Conservation (phyloP, 768 basidiomycete genomes). For the Russula griseocarnosa region DNA sequence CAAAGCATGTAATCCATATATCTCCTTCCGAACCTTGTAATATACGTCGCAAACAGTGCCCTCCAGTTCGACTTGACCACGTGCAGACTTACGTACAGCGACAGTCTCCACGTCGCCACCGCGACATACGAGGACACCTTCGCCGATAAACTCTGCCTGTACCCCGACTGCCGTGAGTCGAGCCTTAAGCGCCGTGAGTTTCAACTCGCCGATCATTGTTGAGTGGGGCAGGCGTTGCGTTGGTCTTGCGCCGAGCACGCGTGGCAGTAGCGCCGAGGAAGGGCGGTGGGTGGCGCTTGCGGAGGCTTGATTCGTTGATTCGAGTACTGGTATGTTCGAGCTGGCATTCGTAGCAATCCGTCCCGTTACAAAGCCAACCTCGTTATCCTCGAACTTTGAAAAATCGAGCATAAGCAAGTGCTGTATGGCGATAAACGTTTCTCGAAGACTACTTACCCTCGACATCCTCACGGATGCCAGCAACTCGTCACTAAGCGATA, state of each 20-base stretch:
- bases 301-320: slow-evolving; percentile 45
- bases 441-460: slow-evolving; percentile 54
- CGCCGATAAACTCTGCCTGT: slow-evolving; percentile 92
- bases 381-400: slow-evolving; percentile 91
- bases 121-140: slow-evolving; percentile 91
- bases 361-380: slow-evolving; percentile 89
- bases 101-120: slow-evolving; percentile 66
- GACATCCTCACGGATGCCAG: slow-evolving; percentile 80
- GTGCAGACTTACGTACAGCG: slow-evolving; percentile 81
- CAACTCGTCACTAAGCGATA: slow-evolving; percentile 88
- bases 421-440: slow-evolving; percentile 3
- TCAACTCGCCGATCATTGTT: slow-evolving; percentile 96
- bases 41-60: slow-evolving; percentile 86
- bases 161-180: slow-evolving; percentile 70
- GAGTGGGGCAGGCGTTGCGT: slow-evolving; percentile 72
- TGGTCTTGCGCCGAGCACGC: slow-evolving; percentile 61
- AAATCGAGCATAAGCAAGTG: slow-evolving; percentile 8
- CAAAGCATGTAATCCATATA: slow-evolving; percentile 87
- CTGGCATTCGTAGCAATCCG: slow-evolving; percentile 81
- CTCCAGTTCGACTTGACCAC: slow-evolving; percentile 84
- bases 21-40: slow-evolving; percentile 82
- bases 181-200: slow-evolving; percentile 84
- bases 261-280: slow-evolving; percentile 36
- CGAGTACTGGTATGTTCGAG: slow-evolving; percentile 85
- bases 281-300: not conserved